A percentile compares a stretch with the other conserved stretches of the same genome.
Evolutionary conservation across 73 alveolate genomes (phyloP).

Genomic region (Tetrahymena borealis): DNA sequence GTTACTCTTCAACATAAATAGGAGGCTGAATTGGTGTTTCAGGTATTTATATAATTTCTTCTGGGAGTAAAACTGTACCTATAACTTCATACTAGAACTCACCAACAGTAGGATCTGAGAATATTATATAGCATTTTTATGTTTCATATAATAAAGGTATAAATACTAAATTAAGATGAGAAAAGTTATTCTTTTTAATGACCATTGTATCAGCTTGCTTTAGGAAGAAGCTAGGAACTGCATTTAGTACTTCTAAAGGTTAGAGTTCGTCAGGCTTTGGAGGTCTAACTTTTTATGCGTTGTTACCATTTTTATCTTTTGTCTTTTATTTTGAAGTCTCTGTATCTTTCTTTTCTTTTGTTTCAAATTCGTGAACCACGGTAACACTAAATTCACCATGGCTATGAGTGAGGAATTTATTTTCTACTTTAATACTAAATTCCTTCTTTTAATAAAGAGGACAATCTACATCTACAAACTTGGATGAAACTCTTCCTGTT

Average conservation of each 20-base stretch:
- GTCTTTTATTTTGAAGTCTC: conserved; percentile 10
- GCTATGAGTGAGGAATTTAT: conserved; percentile 12
- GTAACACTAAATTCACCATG: conserved; percentile 42
- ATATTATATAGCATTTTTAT: conserved; percentile 85
- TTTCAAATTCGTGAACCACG: conserved; percentile 48
- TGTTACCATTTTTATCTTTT: conserved; percentile 18
- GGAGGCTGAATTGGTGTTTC: not conserved
- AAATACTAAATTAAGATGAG: conserved; percentile 71
- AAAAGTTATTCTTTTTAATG: conserved; percentile 65
- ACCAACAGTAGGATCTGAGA: conserved; percentile 90
- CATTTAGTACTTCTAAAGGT: conserved; percentile 5
- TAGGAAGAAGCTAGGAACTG: conserved; percentile 62
- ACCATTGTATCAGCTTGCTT: conserved; percentile 58
- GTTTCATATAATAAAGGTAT: conserved; percentile 91
- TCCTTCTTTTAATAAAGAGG: conserved; percentile 42
- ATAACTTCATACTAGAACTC: conserved; percentile 92
- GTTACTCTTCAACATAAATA: conserved; percentile 20
- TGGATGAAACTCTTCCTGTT: conserved; percentile 69
- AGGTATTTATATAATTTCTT: conserved; percentile 12
- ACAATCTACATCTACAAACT: conserved; percentile 63
- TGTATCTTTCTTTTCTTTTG: conserved; percentile 29
- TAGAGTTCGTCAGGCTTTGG: conserved; percentile 15
- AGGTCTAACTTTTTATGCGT: conserved; percentile 17
- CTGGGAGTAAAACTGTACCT: conserved; percentile 94
- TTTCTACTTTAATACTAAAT: conserved; percentile 10